Base-by-base conservation (phyloP, 768 basidiomycete species). In the Plicaturopsis crispa region DNA sequence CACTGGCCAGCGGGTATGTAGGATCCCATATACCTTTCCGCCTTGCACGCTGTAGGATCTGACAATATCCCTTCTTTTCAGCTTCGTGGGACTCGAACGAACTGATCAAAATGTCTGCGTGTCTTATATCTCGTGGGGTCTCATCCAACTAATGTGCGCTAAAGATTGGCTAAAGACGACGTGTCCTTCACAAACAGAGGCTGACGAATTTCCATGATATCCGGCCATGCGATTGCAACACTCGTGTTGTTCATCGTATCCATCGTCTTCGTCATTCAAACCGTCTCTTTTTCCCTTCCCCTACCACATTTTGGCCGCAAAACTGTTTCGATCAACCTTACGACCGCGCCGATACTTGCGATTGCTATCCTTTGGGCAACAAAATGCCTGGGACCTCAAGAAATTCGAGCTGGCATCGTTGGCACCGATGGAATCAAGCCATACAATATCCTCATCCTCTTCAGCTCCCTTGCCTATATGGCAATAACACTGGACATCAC, bases 381-480 rank as follows among this genome's bases (percentile, higher is more conserved):
- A 0, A 72, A 75, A 46, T 78, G 75, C 43, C 48, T 78, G 4
- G 70, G 66, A 4, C 57, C 68, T 11, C 38, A 2, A 6, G 75
- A 71, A 7, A 70, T 94, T 26, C 70, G 80, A 12, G 61, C 74
- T 42, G 93, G 93, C 1, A 88, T 94, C 37, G 77, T 93, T 8
- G 84, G 84, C 5, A 67, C 70, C 1, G 80, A 81, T 42, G 83
- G 83, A 3, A 73, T 97, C 18, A 76, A 84, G 47, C 93, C 93
- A 0, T 87, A 92, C 52, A 88, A 96, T 54, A 92, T 98, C 46
- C 75, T 98, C 56, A 87, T 89, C 18, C 64, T 98, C 1, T 97
- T 98, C 62, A 79, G 90, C 49, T 88, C 85, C 3, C 68, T 96
- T 35, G 90, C 92, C 0, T 97, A 97, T 60, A 83, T 96, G 69